Conservation (phyloP, 805 yeast genomes). For the Saturnispora dispora region DNA sequence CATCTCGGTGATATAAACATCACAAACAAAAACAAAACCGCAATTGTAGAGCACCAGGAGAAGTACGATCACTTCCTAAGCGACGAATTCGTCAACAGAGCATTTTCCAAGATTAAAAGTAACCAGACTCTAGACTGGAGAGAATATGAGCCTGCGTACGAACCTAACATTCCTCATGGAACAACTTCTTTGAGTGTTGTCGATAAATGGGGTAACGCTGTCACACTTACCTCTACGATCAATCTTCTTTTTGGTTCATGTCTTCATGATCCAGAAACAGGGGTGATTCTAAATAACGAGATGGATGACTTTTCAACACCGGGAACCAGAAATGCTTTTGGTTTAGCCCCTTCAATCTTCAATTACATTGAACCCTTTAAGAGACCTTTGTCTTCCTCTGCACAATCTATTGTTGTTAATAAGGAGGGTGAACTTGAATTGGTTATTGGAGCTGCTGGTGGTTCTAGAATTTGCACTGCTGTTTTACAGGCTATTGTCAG, state of each 20-base stretch:
- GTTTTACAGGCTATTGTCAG: constrained; percentile 75
- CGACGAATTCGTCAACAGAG: constrained; percentile 48
- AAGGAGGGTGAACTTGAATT: constrained; percentile 44
- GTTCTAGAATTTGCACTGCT: constrained; percentile 76
- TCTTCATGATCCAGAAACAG: constrained; percentile 75
- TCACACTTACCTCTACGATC: constrained; percentile 81
- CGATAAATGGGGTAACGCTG: constrained; percentile 68
- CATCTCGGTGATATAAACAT: constrained; percentile 61
- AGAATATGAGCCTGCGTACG: constrained; percentile 72
- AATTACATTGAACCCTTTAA: constrained; percentile 69
- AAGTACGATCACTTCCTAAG: constrained; percentile 39
- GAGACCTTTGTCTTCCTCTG: constrained; percentile 77
- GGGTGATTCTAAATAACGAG: constrained; percentile 75
- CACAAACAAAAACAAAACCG: constrained; percentile 20
- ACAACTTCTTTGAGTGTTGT: constrained; percentile 81
- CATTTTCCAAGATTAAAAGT: constrained; percentile 44
- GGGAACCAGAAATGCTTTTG: constrained; percentile 61
- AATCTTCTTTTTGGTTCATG: constrained; percentile 76
- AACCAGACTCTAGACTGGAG: constrained; percentile 54
- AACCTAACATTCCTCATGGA: constrained; percentile 75
- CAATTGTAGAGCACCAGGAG: constrained; percentile 23
- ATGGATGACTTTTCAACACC: constrained; percentile 93
- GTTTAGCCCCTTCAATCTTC: constrained; percentile 68
- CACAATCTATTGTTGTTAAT: constrained; percentile 60
- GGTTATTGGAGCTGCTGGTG: constrained; percentile 90